These are phyloP conservation scores for Podospora pseudocomata DNA, from an alignment of 495 filamentous ascomycete genomes.

Conservation along the genomic window DNA sequence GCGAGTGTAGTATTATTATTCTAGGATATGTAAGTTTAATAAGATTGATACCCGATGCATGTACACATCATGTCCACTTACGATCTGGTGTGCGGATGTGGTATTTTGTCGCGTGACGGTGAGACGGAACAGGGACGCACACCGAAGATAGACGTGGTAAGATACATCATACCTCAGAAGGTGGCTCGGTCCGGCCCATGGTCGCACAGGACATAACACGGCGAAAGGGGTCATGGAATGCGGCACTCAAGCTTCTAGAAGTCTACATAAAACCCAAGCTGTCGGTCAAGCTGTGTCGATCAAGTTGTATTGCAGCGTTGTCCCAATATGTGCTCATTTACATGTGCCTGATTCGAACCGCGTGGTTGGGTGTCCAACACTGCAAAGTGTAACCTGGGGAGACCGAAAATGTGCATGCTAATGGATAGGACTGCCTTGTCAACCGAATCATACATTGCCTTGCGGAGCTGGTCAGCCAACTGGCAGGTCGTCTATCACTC, in stretches of 20 bases:
- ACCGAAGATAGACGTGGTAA: no score
- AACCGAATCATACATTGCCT: not conserved
- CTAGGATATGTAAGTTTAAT: not conserved
- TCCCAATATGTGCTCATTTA: not conserved
- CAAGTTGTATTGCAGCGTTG: not conserved
- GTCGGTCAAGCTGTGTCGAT: not conserved
- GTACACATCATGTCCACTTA: not conserved
- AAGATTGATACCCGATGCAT: not conserved
- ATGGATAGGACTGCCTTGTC: no score
- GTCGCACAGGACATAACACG: not conserved
- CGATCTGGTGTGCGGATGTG: not conserved
- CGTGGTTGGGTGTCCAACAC: not conserved
- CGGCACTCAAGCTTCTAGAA: not conserved
- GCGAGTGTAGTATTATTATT: not conserved
- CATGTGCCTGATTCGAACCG: not conserved
- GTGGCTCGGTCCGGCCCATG: not conserved
- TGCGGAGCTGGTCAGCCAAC: not conserved
- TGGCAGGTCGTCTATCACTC: not conserved
- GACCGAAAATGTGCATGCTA: no score
- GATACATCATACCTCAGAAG: no score
- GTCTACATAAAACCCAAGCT: not conserved
- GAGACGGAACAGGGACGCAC: not conserved
- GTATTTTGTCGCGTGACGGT: not conserved
- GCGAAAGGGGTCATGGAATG: not conserved
- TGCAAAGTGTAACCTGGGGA: not conserved